These are phyloP conservation scores for Paramecium tetraurelia DNA, from an alignment of 73 alveolate species.

Conservation along the genomic window DNA sequence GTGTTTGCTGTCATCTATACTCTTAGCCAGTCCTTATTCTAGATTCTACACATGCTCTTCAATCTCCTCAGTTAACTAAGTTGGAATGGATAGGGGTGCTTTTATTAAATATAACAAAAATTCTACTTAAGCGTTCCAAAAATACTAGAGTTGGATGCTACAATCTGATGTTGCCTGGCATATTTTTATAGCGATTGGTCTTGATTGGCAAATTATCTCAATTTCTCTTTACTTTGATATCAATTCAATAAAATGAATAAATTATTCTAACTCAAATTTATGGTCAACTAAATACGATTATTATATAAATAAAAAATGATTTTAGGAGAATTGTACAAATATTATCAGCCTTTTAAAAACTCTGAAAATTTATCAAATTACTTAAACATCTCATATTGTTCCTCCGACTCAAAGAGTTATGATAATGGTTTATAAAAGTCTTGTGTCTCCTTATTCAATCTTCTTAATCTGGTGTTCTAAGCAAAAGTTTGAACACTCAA, in stretches of 20 bases:
- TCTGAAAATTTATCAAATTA: neutral
- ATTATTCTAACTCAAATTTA: neutral
- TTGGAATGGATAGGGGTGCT: neutral
- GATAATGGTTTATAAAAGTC: neutral
- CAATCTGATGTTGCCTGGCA: neutral
- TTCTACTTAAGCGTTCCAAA: neutral
- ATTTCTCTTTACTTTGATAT: neutral
- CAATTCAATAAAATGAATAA: neutral
- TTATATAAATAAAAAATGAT: neutral
- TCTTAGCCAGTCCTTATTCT: neutral
- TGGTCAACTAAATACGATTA: neutral
- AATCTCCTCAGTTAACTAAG: neutral
- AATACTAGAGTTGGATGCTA: neutral
- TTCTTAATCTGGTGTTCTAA: neutral
- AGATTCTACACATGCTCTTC: neutral
- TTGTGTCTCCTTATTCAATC: neutral
- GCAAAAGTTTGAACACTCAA: neutral
- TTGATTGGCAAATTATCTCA: neutral
- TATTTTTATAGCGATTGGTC: neutral
- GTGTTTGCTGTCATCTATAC: neutral
- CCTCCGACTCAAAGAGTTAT: neutral
- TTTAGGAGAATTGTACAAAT: neutral
- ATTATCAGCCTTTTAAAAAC: neutral
- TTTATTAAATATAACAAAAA: neutral
- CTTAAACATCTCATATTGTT: neutral